Conservation (phyloP, 1,139 yeast species). For the Suhomyces yuchorum region DNA sequence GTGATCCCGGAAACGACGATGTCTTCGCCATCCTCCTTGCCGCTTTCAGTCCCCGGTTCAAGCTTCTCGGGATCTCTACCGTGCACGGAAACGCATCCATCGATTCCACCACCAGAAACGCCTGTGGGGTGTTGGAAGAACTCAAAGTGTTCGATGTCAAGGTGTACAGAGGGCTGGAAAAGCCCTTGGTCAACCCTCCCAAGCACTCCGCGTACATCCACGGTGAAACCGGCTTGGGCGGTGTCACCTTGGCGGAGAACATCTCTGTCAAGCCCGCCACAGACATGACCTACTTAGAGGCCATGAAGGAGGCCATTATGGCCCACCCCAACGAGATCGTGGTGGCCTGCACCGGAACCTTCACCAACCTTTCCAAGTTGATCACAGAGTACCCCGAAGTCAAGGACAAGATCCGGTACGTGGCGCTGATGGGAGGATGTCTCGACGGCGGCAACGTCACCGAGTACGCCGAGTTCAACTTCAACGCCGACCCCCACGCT, state of each 20-base stretch:
- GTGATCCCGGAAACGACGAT: slow-evolving; percentile 94
- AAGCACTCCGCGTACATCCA: slow-evolving; percentile 66
- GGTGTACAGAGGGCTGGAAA: slow-evolving; percentile 66
- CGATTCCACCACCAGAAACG: slow-evolving; percentile 66
- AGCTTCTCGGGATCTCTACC: slow-evolving; percentile 74
- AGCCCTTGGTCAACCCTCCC: slow-evolving; percentile 55
- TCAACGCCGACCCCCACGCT: slow-evolving; percentile 76
- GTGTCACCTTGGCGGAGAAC: slow-evolving; percentile 58
- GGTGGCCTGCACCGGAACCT: slow-evolving; percentile 69
- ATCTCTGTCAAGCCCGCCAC: slow-evolving; percentile 31
- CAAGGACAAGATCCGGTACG: slow-evolving; percentile 44
- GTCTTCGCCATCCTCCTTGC: slow-evolving; percentile 74
- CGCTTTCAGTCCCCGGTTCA: slow-evolving; percentile 57
- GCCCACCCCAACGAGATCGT: slow-evolving; percentile 49
- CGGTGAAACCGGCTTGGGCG: slow-evolving; percentile 77
- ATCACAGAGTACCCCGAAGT: slow-evolving; percentile 55
- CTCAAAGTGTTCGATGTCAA: slow-evolving; percentile 49
- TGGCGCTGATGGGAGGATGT: slow-evolving; percentile 81
- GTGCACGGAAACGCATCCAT: slow-evolving; percentile 81
- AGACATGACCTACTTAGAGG: slow-evolving; percentile 54
- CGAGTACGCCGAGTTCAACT: slow-evolving; percentile 74
- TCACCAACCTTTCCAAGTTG: slow-evolving; percentile 67
- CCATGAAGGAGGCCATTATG: slow-evolving; percentile 54
- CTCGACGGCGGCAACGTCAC: slow-evolving; percentile 49
- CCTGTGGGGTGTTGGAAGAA: slow-evolving; percentile 66